Evolutionary conservation across 306 rosid genomes (phyloP).

Genomic region (Cicer bijugum): DNA sequence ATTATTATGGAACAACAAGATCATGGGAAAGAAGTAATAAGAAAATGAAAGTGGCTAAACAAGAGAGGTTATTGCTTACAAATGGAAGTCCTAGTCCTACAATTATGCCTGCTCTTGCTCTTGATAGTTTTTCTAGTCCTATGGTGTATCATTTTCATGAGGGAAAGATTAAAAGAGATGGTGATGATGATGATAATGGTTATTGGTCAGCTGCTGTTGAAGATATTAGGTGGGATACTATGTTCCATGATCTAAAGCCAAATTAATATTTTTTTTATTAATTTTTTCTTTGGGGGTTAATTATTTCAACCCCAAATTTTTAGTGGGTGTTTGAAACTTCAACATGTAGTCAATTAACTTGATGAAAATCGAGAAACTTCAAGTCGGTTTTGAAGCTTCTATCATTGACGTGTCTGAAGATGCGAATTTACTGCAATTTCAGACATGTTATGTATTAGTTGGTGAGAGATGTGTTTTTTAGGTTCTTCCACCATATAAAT

Average conservation of each 20-base stretch:
- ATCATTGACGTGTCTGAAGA: background rate
- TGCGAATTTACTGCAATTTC: background rate
- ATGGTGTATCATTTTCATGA: conserved; percentile 57
- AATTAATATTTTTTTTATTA: conserved; percentile 47
- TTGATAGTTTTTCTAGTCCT: conserved; percentile 67
- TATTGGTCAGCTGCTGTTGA: conserved; percentile 74
- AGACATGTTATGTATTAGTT: background rate
- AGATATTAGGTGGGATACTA: conserved; percentile 96
- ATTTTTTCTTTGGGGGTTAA: background rate
- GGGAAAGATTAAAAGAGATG: conserved; percentile 45
- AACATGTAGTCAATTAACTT: background rate
- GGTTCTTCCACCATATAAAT: conserved; percentile 65
- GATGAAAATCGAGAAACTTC: background rate
- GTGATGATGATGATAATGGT: conserved; percentile 53
- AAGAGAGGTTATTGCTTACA: conserved; percentile 67
- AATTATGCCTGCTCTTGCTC: conserved; percentile 47
- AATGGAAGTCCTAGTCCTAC: conserved; percentile 72
- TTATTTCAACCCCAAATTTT: background rate
- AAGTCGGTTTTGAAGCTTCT: background rate
- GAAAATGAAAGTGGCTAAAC: conserved; percentile 49
- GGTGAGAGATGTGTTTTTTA: conserved; percentile 79
- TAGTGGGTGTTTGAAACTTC: background rate
- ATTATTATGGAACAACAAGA: conserved; percentile 52
- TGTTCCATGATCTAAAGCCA: conserved; percentile 92
- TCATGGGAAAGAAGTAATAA: conserved; percentile 72